Conservation (phyloP, 129 eudicot species). For the Centaurea solstitialis region DNA sequence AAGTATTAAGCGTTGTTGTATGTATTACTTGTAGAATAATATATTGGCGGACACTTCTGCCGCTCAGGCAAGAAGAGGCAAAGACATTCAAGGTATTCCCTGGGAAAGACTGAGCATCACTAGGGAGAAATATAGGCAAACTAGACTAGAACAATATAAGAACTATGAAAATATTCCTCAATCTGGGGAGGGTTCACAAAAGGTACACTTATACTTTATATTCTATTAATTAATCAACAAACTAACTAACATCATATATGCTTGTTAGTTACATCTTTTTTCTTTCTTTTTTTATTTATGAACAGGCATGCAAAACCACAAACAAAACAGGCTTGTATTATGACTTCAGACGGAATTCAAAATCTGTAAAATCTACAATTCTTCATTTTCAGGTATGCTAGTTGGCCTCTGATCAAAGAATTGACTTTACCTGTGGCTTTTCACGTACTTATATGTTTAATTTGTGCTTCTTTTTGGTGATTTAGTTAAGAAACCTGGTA, state of each 20-base stretch:
- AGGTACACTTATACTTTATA: slow-evolving; percentile 32
- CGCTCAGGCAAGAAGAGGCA: slow-evolving; percentile 76
- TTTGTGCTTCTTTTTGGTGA: slow-evolving; percentile 14
- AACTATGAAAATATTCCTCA: slow-evolving; percentile 79
- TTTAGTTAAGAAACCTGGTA: slow-evolving; percentile 82
- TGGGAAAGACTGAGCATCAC: slow-evolving; percentile 85
- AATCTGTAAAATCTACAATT: slow-evolving; percentile 84
- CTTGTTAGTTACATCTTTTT: not conserved
- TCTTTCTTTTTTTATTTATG: slow-evolving; percentile 5
- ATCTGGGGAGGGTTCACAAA: slow-evolving; percentile 71
- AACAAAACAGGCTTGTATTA: slow-evolving; percentile 61
- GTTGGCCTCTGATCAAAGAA: not conserved
- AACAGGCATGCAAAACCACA: slow-evolving; percentile 67
- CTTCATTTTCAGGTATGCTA: slow-evolving; percentile 77
- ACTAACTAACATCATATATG: not conserved
- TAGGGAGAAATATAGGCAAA: slow-evolving; percentile 78
- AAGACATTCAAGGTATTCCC: slow-evolving; percentile 90
- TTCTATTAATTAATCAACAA: too few species aligned
- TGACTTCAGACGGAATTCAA: slow-evolving; percentile 69
- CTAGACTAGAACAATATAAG: slow-evolving; percentile 80
- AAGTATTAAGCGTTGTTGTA: too few species aligned
- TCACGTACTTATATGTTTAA: not conserved
- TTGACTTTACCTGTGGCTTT: too few species aligned
- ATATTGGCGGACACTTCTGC: slow-evolving; percentile 71
- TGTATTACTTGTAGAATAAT: slow-evolving; percentile 33